Percentiles rank a stretch among this genome's conserved stretches.
These are phyloP conservation scores for Litsea cubeba DNA, from an alignment of 164 flowering plant genomes.

Conservation along the genomic window DNA sequence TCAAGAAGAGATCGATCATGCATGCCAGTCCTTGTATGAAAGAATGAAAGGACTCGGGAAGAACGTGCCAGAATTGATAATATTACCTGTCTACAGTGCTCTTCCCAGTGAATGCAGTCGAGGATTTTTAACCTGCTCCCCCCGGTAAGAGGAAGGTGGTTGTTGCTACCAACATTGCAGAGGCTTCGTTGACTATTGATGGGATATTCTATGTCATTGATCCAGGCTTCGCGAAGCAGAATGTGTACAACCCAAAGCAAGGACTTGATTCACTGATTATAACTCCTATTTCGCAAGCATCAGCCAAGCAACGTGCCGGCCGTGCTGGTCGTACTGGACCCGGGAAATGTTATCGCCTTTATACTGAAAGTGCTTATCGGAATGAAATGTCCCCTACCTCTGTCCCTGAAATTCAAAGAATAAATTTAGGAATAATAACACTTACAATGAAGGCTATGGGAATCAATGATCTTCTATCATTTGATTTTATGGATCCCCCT, in stretches of 20 bases:
- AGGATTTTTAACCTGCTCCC: constrained; percentile 86
- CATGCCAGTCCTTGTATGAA: constrained; percentile 87
- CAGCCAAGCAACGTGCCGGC: constrained; percentile 96
- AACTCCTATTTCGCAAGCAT: constrained; percentile 93
- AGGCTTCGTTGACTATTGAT: constrained; percentile 90
- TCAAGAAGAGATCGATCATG: constrained; percentile 92
- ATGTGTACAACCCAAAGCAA: constrained; percentile 86
- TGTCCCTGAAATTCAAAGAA: constrained; percentile 86
- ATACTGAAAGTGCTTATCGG: constrained; percentile 85
- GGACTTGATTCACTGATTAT: constrained; percentile 85
- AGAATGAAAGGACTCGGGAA: constrained; percentile 89
- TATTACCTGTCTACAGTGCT: constrained; percentile 90
- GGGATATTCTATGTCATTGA: constrained; percentile 90
- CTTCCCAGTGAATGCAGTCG: constrained; percentile 97
- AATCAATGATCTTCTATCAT: constrained; percentile 79
- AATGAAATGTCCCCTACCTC: constrained; percentile 93
- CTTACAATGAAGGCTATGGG: constrained; percentile 93
- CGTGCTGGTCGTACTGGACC: constrained; percentile 99
- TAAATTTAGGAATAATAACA: constrained; percentile 69
- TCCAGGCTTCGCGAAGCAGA: constrained; percentile 95
- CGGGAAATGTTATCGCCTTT: constrained; percentile 93
- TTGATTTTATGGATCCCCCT: constrained; percentile 97
- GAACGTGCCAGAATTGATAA: constrained; percentile 82
- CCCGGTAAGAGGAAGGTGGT: constrained; percentile 95
- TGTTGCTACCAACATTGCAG: constrained; percentile 94